Evolutionary conservation across 1,284 basidiomycete genomes (phyloP).

Genomic region (Heimioporus punctisporus): DNA sequence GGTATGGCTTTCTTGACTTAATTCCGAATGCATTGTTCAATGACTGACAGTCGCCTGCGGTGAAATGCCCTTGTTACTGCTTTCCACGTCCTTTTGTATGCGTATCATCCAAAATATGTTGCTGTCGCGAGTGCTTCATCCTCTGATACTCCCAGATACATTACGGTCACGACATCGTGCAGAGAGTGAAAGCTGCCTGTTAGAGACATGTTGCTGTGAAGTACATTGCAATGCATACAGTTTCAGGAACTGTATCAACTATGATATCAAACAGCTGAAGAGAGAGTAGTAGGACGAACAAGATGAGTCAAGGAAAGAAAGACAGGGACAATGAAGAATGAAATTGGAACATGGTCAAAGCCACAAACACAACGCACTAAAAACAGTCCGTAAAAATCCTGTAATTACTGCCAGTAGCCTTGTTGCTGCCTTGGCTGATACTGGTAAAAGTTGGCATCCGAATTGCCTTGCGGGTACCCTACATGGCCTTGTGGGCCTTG

Average conservation of each 20-base stretch:
- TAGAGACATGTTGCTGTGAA: constrained; percentile 23
- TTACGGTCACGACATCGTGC: too few relatives aligned
- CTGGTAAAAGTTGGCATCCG: constrained; percentile 66
- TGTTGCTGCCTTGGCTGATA: constrained; percentile 69
- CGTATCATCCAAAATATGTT: neutral
- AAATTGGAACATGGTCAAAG: constrained; percentile 4
- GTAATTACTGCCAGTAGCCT: constrained; percentile 67
- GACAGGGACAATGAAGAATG: constrained; percentile 11
- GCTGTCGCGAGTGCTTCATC: neutral
- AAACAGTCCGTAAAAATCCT: constrained; percentile 18
- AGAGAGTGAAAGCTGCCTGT: constrained; percentile 14
- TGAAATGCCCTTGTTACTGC: too few relatives aligned
- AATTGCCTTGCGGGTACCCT: constrained; percentile 56
- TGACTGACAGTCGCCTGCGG: constrained; percentile 18
- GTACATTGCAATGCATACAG: constrained; percentile 32
- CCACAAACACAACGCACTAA: constrained; percentile 2
- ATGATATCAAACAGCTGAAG: constrained; percentile 34
- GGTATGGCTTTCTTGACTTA: too few relatives aligned
- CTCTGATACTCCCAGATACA: too few relatives aligned
- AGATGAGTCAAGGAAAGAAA: constrained; percentile 21
- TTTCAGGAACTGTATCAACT: constrained; percentile 23
- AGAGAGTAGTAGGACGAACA: constrained; percentile 21
- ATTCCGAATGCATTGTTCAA: neutral
- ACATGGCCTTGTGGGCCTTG: constrained; percentile 66
- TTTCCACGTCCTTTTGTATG: neutral